phyloP scores from a whole-genome alignment of 371 early-diverging fungal species.

The Haplosporangium sp. region DNA sequence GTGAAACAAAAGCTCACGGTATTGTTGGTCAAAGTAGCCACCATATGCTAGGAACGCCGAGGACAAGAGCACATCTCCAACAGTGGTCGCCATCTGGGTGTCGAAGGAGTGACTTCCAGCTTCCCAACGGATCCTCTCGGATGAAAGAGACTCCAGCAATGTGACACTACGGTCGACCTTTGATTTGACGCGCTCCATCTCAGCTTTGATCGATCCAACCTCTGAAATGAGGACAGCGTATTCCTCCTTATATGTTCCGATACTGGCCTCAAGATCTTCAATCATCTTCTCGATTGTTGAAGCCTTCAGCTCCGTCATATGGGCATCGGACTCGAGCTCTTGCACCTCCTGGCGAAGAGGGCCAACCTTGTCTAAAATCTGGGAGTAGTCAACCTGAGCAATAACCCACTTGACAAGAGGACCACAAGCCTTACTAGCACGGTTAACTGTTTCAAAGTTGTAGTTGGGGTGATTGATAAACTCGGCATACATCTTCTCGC shows the following conservation, averaged over 20 bases:
- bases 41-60: conserved; percentile 96
- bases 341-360: conserved; percentile 95
- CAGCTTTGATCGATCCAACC: conserved; percentile 91
- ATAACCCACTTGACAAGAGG: conserved; percentile 98
- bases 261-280: conserved; percentile 86
- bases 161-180: conserved; percentile 94
- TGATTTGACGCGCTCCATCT: conserved; percentile 94
- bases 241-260: conserved; percentile 94
- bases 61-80: conserved; percentile 97
- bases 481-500: conserved; percentile 81
- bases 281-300: conserved; percentile 85
- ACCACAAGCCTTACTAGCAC: conserved; percentile 99
- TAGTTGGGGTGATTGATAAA: conserved; percentile 88
- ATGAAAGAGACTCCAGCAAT: conserved; percentile 90
- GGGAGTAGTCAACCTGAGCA: conserved; percentile 94
- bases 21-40: conserved; percentile 97
- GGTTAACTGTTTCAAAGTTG: conserved; percentile 94
- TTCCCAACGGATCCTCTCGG: conserved; percentile 97
- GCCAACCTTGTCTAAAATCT: conserved; percentile 93
- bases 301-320: conserved; percentile 79
- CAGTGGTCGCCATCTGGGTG: conserved; percentile 96
- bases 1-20: conserved; percentile 83
- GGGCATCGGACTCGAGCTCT: conserved; percentile 85
- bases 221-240: conserved; percentile 96
- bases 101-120: conserved; percentile 91